Percentiles rank a stretch among this genome's conserved stretches.
These are phyloP conservation scores for Fusarium mangiferae DNA, from an alignment of 2,329 filamentous ascomycete species.

Conservation along the genomic window DNA sequence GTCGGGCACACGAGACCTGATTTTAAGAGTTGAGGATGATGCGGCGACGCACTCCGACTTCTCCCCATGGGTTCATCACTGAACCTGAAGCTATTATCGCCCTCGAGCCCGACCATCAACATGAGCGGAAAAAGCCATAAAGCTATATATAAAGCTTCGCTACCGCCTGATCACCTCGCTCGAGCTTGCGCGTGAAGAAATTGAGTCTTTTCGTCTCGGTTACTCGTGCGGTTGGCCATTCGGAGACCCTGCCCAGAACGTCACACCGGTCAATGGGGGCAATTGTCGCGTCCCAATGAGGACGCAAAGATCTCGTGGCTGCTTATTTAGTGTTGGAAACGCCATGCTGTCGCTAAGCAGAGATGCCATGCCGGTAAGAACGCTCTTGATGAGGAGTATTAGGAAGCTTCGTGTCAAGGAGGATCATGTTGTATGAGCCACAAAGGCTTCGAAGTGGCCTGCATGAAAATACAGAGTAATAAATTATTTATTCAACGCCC, in stretches of 20 bases:
- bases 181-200: too few species aligned
- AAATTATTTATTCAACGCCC: too few species aligned
- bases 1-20: accelerated
- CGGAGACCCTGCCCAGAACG: neutral
- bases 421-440: neutral
- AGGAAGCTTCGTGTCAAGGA: neutral
- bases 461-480: neutral
- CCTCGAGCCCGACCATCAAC: too few species aligned
- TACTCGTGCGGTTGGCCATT: too few species aligned
- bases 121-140: too few species aligned
- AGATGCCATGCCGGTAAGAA: neutral
- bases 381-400: neutral
- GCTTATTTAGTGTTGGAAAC: neutral
- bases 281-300: neutral
- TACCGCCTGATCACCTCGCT: too few species aligned
- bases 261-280: accelerated
- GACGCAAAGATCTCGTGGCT: too few species aligned
- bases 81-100: neutral
- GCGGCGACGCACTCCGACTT: accelerated
- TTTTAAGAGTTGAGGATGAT: accelerated
- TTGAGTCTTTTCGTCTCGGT: neutral
- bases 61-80: neutral
- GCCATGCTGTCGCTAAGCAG: neutral
- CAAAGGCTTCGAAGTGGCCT: neutral
- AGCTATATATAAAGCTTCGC: neutral